Evolutionary conservation across 2,329 filamentous ascomycete genomes (phyloP).

Genomic region (Apiospora hydei): DNA sequence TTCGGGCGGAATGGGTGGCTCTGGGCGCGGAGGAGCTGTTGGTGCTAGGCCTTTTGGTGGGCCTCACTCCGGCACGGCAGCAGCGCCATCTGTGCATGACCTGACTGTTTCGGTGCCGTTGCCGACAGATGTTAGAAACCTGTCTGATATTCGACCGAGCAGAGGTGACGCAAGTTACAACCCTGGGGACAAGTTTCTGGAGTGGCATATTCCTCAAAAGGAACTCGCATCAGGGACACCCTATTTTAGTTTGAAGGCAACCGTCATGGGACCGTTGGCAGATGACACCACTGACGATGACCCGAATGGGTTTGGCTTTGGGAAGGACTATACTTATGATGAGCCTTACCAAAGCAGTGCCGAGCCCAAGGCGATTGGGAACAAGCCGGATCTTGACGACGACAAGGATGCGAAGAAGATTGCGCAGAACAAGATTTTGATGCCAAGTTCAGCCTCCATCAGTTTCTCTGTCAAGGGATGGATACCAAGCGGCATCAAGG

Average conservation of each 20-base stretch:
- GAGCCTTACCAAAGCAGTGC: conserved; percentile 62
- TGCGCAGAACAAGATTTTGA: conserved; percentile 76
- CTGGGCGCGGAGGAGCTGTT: conserved; percentile 50
- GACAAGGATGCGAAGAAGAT: conserved; percentile 63
- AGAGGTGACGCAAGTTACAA: conserved; percentile 86
- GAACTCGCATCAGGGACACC: conserved; percentile 73
- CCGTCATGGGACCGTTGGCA: conserved; percentile 71
- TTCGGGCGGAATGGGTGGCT: conserved; percentile 48
- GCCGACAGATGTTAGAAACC: conserved; percentile 78
- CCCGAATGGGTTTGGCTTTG: conserved; percentile 60
- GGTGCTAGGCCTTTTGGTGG: conserved; percentile 51
- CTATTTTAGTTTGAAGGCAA: conserved; percentile 79
- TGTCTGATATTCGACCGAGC: conserved; percentile 81
- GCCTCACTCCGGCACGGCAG: conserved; percentile 60
- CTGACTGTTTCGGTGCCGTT: conserved; percentile 81
- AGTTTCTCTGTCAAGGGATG: conserved; percentile 76
- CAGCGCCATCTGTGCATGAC: conserved; percentile 74
- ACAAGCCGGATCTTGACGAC: conserved; percentile 43
- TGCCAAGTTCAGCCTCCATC: conserved; percentile 80
- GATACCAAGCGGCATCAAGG: conserved; percentile 71
- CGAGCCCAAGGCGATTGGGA: conserved; percentile 44
- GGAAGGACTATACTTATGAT: conserved; percentile 59
- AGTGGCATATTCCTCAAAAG: conserved; percentile 84
- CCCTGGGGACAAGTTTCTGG: conserved; percentile 73
- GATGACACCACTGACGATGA: conserved; percentile 55